Evolutionary conservation across 2,329 filamentous ascomycete genomes (phyloP), one percentile per base, ranked within the genome.

Genomic region (Colletotrichum tropicale): DNA sequence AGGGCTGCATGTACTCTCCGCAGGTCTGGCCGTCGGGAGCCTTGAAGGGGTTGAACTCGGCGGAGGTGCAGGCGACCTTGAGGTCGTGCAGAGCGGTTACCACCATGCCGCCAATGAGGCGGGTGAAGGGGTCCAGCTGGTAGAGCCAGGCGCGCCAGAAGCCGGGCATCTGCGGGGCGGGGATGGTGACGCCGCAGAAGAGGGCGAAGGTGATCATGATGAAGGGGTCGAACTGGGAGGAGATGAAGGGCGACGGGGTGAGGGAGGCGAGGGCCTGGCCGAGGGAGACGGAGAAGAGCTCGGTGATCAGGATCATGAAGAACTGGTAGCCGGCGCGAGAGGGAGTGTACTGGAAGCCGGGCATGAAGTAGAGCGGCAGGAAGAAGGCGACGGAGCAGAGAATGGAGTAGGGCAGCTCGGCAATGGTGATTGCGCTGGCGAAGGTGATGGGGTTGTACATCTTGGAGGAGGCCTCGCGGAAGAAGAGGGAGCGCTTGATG

Each of bases 101-200:
- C 18, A 96, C 91, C 88, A 96, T 95, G 71, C 94, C 94, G 65
- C 93, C 89, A 80, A 98, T 95, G 34, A 98, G 91, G 8, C 94
- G 92, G 0, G 94, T 98, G 84, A 97, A 95, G 4, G 95, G 95
- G 81, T 96, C 93, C 18, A 98, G 91, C 83, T 96, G 88, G 86
- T 96, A 96, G 9, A 97, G 88, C 95, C 94, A 97, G 2, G 90
- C 88, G 38, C 93, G 90, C 94, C 94, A 97, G 86, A 96, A 96
- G 3, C 85, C 87, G 3, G 94, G 93, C 85, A 98, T 98, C 83
- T 94, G 92, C 0, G 93, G 91, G 56, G 93, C 91, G 0, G 95
- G 94, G 66, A 98, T 94, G 0, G 94, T 94, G 76, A 98, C 95
- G 84, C 95, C 95, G 81, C 95, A 98, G 91, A 98, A 98, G 28